These are phyloP conservation scores for Fusarium cicatricum DNA, from an alignment of 2,329 filamentous ascomycete genomes.

Conservation along the genomic window DNA sequence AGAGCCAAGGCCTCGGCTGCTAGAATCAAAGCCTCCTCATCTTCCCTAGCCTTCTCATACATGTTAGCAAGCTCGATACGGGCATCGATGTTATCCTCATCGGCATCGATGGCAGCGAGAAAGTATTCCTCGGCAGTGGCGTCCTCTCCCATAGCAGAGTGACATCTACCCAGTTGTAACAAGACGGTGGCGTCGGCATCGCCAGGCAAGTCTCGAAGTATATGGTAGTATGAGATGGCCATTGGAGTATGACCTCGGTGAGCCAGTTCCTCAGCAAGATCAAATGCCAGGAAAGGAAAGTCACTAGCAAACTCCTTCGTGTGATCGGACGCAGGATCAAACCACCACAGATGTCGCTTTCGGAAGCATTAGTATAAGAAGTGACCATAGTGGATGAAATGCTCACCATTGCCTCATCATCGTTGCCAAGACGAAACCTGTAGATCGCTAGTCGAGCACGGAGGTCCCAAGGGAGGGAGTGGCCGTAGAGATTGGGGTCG, in stretches of 20 bases:
- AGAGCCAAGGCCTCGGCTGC: constrained; percentile 78
- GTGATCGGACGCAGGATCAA: constrained; percentile 68
- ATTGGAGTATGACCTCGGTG: constrained; percentile 38
- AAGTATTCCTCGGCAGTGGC: constrained; percentile 81
- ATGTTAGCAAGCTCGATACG: constrained; percentile 83
- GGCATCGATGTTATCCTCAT: constrained; percentile 77
- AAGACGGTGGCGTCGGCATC: constrained; percentile 61
- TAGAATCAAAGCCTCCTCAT: constrained; percentile 79
- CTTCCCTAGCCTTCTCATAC: constrained; percentile 78
- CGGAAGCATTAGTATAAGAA: constrained; percentile 17
- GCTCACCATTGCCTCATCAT: constrained; percentile 78
- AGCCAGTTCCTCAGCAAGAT: constrained; percentile 61
- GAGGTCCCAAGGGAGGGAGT: constrained; percentile 80
- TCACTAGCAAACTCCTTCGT: constrained; percentile 63
- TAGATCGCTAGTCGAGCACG: constrained; percentile 85
- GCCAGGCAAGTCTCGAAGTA: constrained; percentile 59
- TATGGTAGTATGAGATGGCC: constrained; percentile 65
- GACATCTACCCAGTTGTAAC: constrained; percentile 71
- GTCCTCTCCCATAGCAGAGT: constrained; percentile 68
- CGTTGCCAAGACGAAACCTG: constrained; percentile 74
- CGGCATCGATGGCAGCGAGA: constrained; percentile 75
- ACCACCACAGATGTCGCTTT: constrained; percentile 72
- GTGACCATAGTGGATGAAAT: not conserved
- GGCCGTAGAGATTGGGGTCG: constrained; percentile 70
- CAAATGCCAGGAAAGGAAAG: constrained; percentile 81